Evolutionary conservation across 192 early-diverging fungal genomes (phyloP).

Genomic region (Umbelopsis vinacea): DNA sequence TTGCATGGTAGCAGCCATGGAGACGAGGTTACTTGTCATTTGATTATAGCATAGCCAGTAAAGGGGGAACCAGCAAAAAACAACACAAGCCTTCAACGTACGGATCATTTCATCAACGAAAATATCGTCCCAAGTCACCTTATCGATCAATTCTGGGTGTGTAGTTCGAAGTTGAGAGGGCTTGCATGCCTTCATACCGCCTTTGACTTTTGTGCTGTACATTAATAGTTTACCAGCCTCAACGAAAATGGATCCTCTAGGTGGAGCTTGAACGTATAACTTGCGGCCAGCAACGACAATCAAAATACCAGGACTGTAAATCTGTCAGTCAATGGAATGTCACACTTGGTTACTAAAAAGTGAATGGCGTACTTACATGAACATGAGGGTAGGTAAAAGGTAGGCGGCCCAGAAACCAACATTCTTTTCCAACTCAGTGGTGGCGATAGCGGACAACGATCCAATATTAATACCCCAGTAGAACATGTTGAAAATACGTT

Average conservation of each 20-base stretch:
- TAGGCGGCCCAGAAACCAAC: conserved; percentile 65
- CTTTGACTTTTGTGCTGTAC: conserved; percentile 33
- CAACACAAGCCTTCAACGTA: conserved; percentile 65
- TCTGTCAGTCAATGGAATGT: no score
- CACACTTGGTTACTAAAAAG: no score
- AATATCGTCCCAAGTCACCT: conserved; percentile 68
- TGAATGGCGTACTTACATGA: not conserved
- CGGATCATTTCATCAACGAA: conserved; percentile 73
- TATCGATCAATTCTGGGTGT: conserved; percentile 29
- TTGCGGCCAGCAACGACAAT: conserved; percentile 56
- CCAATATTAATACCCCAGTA: conserved; percentile 81
- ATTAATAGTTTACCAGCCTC: conserved; percentile 40
- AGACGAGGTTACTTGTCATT: conserved; percentile 67
- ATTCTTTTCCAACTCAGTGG: conserved; percentile 64
- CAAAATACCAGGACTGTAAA: conserved; percentile 47
- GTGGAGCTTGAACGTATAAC: conserved; percentile 57
- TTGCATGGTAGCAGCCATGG: conserved; percentile 66
- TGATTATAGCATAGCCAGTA: conserved; percentile 79
- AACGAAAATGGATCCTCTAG: conserved; percentile 64
- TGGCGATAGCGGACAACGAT: conserved; percentile 63
- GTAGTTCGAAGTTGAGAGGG: conserved; percentile 53
- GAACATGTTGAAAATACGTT: conserved; percentile 86
- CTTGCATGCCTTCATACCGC: conserved; percentile 62
- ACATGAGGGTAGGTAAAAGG: conserved; percentile 55
- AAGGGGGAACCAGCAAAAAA: conserved; percentile 74